phyloP scores from a whole-genome alignment of 1,284 basidiomycete genomes.

The Rhodofomes roseus region DNA sequence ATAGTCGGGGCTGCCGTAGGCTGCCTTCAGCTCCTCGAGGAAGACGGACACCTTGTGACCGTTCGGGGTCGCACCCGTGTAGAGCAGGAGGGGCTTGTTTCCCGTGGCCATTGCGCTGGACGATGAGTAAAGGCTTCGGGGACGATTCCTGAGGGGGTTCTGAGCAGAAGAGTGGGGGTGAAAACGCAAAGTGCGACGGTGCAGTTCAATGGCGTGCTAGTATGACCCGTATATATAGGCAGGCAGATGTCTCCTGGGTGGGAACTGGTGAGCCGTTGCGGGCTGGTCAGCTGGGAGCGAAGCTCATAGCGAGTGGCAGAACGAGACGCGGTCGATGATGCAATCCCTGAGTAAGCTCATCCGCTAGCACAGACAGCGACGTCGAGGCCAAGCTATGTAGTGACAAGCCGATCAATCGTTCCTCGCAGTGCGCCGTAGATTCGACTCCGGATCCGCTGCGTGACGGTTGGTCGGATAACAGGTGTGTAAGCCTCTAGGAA shows the following conservation, averaged over 20 bases:
- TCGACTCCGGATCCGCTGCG: too few species aligned
- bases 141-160: neutral
- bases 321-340: neutral
- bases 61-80: slow-evolving; percentile 65
- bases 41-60: slow-evolving; percentile 45
- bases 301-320: neutral
- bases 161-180: neutral
- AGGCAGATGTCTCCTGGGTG: too few species aligned
- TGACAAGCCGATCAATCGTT: neutral
- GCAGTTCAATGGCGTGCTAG: neutral
- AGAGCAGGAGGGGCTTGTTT: slow-evolving; percentile 54
- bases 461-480: too few species aligned
- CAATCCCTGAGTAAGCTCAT: neutral
- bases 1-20: slow-evolving; percentile 24
- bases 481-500: too few species aligned
- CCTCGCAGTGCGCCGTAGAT: too few species aligned
- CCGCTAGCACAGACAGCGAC: neutral
- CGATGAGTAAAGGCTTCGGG: neutral
- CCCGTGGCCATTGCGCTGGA: slow-evolving; percentile 14
- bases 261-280: too few species aligned
- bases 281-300: neutral
- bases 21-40: slow-evolving; percentile 29
- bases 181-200: neutral
- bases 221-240: neutral
- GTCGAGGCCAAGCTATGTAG: neutral